A percentile compares a stretch with the other conserved stretches of the same genome.
Evolutionary conservation across 2,329 filamentous ascomycete genomes (phyloP).

Genomic region (Talaromyces albobiverticillius): DNA sequence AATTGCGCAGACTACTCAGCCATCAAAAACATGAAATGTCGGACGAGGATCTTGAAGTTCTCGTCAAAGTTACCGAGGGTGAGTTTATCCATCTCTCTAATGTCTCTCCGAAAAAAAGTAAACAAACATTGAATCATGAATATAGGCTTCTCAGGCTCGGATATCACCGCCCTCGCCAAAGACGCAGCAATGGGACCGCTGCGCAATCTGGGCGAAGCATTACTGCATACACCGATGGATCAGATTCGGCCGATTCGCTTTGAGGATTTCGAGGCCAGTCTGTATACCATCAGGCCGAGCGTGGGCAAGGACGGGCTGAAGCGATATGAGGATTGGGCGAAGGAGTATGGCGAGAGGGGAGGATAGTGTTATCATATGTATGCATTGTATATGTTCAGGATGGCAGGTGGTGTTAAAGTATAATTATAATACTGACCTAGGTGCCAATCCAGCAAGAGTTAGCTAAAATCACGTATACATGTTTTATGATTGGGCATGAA

Average conservation of each 20-base stretch:
- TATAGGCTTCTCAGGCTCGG: constrained; percentile 91
- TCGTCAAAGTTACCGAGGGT: constrained; percentile 86
- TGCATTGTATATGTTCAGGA: background rate
- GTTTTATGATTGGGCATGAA: too few relatives aligned
- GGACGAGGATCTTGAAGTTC: constrained; percentile 65
- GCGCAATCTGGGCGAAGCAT: constrained; percentile 80
- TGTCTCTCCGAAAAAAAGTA: constrained; percentile 10
- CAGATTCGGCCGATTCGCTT: constrained; percentile 85
- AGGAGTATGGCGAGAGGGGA: constrained; percentile 86
- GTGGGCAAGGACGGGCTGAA: constrained; percentile 81
- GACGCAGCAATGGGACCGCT: constrained; percentile 97
- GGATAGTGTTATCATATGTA: constrained; percentile 50
- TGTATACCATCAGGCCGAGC: constrained; percentile 82
- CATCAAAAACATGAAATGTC: constrained; percentile 82
- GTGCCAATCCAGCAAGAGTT: too few relatives aligned
- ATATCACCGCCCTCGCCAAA: constrained; percentile 94
- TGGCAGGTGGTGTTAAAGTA: background rate
- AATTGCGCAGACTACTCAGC: constrained; percentile 74
- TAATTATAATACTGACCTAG: too few relatives aligned
- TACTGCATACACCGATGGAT: constrained; percentile 90
- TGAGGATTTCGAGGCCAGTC: constrained; percentile 77
- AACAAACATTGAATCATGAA: too few relatives aligned
- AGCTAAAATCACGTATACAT: too few relatives aligned
- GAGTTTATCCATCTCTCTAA: constrained; percentile 28
- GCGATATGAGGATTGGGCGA: constrained; percentile 92